Base-by-base conservation (phyloP, 139 green algal genomes). In the Penium margaritaceum region DNA sequence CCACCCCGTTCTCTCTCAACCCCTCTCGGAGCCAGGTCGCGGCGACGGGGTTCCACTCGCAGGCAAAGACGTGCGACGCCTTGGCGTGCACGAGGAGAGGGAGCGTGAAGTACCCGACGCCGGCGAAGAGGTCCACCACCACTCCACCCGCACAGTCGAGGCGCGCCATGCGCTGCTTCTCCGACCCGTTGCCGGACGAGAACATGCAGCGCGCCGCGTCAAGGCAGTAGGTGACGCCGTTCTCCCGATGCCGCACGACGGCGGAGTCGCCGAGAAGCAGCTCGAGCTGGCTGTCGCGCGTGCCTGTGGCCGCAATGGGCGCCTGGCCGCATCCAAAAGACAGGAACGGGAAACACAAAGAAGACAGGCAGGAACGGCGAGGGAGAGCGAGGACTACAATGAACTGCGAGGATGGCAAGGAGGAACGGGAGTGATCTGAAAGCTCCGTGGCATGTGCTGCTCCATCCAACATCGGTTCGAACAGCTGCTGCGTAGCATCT, bases 41-140 rank as follows among this genome's bases (percentile, higher is more conserved):
- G 3, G 86, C 85, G 55, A 81, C 55, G 0, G 86, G 85, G 79
- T 94, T 94, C 89, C 88, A 92, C 77, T 94, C 89, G 63, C 88
- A 92, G 6, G 89, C 88, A 72, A 84, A 84, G 12, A 92, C 84
- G 68, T 89, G 75, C 39, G 29, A 32, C 2, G 68, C 85, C 0
- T 76, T 72, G 32, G 73, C 77, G 44, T 70, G 29, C 6, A 70
- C 27, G 0, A 94, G 85, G 32, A 89, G 41, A 2, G 86, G 89
- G 65, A 94, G 67, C 9, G 88, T 90, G 82, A 86, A 94, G 81
- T 94, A 94, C 2, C 89, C 89, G 57, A 94, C 92, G 37, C 89
- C 89, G 12, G 84, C 72, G 73, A 85, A 94, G 21, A 91, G 72
- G 77, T 94, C 89, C 3, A 94, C 84, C 4, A 94, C 74, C 4